phyloP scores from a whole-genome alignment of 1,284 basidiomycete species.

The Moesziomyces parantarcticus region DNA sequence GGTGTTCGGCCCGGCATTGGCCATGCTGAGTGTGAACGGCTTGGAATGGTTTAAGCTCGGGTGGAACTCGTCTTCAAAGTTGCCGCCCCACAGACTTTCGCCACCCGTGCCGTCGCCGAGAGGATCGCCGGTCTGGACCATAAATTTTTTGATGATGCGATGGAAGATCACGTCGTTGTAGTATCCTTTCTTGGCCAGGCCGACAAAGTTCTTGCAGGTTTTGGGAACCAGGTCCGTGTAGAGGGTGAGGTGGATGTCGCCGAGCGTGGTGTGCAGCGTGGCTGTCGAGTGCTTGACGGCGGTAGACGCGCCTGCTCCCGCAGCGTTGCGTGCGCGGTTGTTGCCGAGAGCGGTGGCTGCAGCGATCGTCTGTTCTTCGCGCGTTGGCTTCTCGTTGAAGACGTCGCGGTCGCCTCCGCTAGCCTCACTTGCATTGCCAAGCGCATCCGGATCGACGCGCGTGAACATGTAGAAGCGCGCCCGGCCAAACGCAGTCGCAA shows the following conservation, averaged over 20 bases:
- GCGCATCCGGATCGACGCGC: constrained; percentile 75
- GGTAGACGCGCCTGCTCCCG: not conserved
- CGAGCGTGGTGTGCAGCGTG: constrained; percentile 92
- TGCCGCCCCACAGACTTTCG: constrained; percentile 82
- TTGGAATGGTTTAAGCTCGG: constrained; percentile 89
- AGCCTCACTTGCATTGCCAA: constrained; percentile 50
- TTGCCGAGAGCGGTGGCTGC: constrained; percentile 71
- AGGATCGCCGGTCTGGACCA: constrained; percentile 98
- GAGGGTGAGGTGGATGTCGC: constrained; percentile 86
- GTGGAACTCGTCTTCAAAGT: constrained; percentile 91
- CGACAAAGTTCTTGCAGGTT: constrained; percentile 97
- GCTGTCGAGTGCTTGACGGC: constrained; percentile 69
- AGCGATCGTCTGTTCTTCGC: constrained; percentile 93
- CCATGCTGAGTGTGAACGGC: constrained; percentile 98
- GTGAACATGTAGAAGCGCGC: constrained; percentile 98
- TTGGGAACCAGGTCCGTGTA: constrained; percentile 92
- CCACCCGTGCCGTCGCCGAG: constrained; percentile 98
- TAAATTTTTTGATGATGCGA: constrained; percentile 97
- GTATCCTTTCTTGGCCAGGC: constrained; percentile 88
- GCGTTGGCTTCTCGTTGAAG: constrained; percentile 96
- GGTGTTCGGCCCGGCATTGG: constrained; percentile 92
- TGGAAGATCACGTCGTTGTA: constrained; percentile 96
- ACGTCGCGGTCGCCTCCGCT: constrained; percentile 92
- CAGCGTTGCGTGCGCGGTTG: constrained; percentile 9
- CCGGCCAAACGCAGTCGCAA: constrained; percentile 91